Evolutionary conservation across 2,329 filamentous ascomycete genomes (phyloP).

Genomic region (Rhexocercosporidium sp.): DNA sequence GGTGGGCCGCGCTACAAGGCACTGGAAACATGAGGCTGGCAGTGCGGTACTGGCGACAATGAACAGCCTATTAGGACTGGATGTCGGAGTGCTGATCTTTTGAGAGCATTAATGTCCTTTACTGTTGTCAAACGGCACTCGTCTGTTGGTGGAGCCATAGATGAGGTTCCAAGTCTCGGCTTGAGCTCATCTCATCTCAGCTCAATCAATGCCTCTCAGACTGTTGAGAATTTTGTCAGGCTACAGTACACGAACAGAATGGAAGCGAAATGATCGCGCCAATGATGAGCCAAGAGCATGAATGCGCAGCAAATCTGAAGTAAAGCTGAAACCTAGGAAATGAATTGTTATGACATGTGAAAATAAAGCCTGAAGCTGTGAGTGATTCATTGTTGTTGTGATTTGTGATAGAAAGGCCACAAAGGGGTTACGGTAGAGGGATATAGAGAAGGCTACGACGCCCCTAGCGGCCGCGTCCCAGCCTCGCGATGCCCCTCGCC

Average conservation of each 20-base stretch:
- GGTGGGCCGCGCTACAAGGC: constrained; percentile 26
- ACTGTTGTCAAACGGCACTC: constrained; percentile 10
- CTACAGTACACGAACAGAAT: constrained; percentile 6
- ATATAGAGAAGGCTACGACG: constrained; percentile 6
- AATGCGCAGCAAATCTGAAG: neutral
- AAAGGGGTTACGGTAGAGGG: neutral
- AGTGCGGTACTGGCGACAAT: constrained; percentile 22
- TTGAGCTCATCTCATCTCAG: constrained; percentile 13
- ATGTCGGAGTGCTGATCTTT: constrained; percentile 12
- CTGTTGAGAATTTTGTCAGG: constrained; percentile 6
- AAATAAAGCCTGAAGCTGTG: neutral
- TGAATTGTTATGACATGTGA: neutral
- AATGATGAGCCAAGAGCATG: neutral
- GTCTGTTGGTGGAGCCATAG: constrained; percentile 3
- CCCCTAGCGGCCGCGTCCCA: constrained; percentile 6
- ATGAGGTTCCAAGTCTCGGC: constrained; percentile 15
- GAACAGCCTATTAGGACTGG: constrained; percentile 20
- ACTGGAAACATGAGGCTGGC: constrained; percentile 30
- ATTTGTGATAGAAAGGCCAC: neutral
- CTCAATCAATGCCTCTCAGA: neutral
- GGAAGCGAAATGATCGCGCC: constrained; percentile 12
- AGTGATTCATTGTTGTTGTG: neutral
- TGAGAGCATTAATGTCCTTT: constrained; percentile 26
- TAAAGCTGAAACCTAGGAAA: neutral
- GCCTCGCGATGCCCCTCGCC: constrained; percentile 15